Evolutionary conservation across 1,284 basidiomycete genomes (phyloP).

Genomic region (Fomitopsis pinicola): DNA sequence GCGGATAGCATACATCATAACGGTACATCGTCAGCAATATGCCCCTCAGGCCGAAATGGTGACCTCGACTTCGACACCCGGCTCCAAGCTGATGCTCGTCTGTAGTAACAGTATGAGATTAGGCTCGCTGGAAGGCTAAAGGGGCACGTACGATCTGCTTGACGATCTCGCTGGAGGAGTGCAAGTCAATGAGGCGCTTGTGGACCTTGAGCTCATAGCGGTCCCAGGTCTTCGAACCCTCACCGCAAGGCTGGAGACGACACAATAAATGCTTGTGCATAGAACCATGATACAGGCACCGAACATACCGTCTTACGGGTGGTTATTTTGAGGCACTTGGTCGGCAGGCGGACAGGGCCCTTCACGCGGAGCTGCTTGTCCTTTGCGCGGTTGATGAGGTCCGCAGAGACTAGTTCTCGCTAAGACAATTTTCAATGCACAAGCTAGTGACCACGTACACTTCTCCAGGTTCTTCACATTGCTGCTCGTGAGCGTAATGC

Average conservation of each 20-base stretch:
- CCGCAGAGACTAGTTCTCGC: slow-evolving; percentile 67
- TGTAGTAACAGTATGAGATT: slow-evolving; percentile 28
- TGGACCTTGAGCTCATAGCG: slow-evolving; percentile 99
- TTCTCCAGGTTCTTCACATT: slow-evolving; percentile 99
- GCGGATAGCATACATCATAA: slow-evolving; percentile 1
- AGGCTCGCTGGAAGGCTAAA: not conserved
- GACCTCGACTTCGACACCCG: slow-evolving; percentile 99
- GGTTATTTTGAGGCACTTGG: slow-evolving; percentile 98
- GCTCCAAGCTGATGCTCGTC: slow-evolving; percentile 98
- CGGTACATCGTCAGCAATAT: not conserved
- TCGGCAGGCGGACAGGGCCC: slow-evolving; percentile 98
- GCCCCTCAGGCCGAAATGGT: slow-evolving; percentile 76
- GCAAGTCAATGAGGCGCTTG: slow-evolving; percentile 99
- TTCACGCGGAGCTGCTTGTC: slow-evolving; percentile 99
- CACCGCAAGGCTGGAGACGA: slow-evolving; percentile 86
- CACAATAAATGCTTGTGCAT: not conserved
- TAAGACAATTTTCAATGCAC: not conserved
- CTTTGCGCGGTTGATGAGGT: slow-evolving; percentile 98
- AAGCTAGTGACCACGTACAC: slow-evolving; percentile 50
- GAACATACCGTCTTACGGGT: slow-evolving; percentile 91
- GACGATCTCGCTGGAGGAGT: slow-evolving; percentile 98
- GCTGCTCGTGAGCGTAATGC: slow-evolving; percentile 97
- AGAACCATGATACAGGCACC: not conserved
- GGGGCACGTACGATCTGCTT: slow-evolving; percentile 89
- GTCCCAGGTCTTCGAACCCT: slow-evolving; percentile 99